Conservation (phyloP, 495 filamentous ascomycete species). For the Penicillium tannophilum region DNA sequence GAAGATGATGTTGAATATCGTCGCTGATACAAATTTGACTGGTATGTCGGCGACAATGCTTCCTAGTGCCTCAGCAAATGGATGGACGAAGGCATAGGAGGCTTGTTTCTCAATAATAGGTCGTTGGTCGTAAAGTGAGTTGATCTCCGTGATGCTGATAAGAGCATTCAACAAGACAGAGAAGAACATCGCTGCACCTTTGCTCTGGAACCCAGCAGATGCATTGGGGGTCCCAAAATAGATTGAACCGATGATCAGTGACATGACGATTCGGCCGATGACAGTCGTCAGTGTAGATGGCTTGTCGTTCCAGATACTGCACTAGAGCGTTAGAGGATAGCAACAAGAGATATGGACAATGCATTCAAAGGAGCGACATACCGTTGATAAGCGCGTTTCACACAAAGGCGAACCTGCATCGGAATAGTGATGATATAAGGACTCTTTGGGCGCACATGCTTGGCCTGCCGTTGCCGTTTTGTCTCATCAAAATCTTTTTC, state of each 20-base stretch:
- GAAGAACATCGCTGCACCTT: slow-evolving; percentile 87
- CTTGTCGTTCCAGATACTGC: slow-evolving; percentile 69
- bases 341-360: too few species aligned
- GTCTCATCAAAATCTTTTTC: slow-evolving; percentile 69
- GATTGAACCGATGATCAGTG: slow-evolving; percentile 82
- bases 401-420: slow-evolving; percentile 73
- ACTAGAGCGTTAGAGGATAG: not conserved
- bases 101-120: slow-evolving; percentile 68
- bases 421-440: slow-evolving; percentile 75
- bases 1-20: slow-evolving; percentile 56
- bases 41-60: slow-evolving; percentile 62
- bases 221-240: slow-evolving; percentile 75
- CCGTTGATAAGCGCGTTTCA: slow-evolving; percentile 58
- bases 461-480: slow-evolving; percentile 56
- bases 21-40: slow-evolving; percentile 50
- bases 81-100: slow-evolving; percentile 67
- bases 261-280: slow-evolving; percentile 78
- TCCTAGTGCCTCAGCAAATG: slow-evolving; percentile 60
- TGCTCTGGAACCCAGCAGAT: slow-evolving; percentile 72
- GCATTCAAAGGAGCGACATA: slow-evolving; percentile 9
- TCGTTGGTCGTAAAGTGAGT: slow-evolving; percentile 59
- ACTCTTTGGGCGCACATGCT: slow-evolving; percentile 61
- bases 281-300: slow-evolving; percentile 71
- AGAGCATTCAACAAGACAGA: slow-evolving; percentile 69
- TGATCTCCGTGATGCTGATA: slow-evolving; percentile 61